Evolutionary conservation across 2,329 filamentous ascomycete genomes (phyloP).

Genomic region (Colletotrichum australisinense): DNA sequence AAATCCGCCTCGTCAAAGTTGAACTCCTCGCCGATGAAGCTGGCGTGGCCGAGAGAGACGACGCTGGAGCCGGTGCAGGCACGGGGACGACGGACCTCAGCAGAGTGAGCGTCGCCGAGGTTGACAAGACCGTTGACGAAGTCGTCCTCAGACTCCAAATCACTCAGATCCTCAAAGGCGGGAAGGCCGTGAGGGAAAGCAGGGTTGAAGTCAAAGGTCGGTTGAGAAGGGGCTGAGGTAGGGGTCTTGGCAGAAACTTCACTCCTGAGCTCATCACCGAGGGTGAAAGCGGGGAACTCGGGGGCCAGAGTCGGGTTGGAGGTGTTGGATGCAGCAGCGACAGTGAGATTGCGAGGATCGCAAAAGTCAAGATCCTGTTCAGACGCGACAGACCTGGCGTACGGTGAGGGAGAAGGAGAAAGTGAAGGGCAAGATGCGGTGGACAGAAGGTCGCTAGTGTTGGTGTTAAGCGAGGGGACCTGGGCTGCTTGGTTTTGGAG

Average conservation of each 20-base stretch:
- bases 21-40: conserved; percentile 77
- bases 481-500: conserved; percentile 58
- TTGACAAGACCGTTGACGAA: conserved; percentile 40
- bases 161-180: conserved; percentile 86
- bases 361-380: conserved; percentile 87
- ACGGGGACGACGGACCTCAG: conserved; percentile 76
- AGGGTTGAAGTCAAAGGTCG: conserved; percentile 63
- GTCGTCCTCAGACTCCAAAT: conserved; percentile 74
- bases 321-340: conserved; percentile 61
- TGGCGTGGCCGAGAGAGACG: conserved; percentile 78
- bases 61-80: conserved; percentile 76
- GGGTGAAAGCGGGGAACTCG: conserved; percentile 74
- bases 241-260: conserved; percentile 62
- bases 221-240: conserved; percentile 52
- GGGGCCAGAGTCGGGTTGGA: conserved; percentile 61
- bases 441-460: conserved; percentile 77
- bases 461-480: conserved; percentile 71
- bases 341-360: conserved; percentile 89
- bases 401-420: conserved; percentile 86
- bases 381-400: conserved; percentile 74
- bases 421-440: conserved; percentile 84
- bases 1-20: conserved; percentile 77
- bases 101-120: conserved; percentile 46
- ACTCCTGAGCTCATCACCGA: conserved; percentile 70
- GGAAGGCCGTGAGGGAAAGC: conserved; percentile 71